phyloP scores from a whole-genome alignment of 1,139 yeast genomes.

The Geotrichum armillariae region DNA sequence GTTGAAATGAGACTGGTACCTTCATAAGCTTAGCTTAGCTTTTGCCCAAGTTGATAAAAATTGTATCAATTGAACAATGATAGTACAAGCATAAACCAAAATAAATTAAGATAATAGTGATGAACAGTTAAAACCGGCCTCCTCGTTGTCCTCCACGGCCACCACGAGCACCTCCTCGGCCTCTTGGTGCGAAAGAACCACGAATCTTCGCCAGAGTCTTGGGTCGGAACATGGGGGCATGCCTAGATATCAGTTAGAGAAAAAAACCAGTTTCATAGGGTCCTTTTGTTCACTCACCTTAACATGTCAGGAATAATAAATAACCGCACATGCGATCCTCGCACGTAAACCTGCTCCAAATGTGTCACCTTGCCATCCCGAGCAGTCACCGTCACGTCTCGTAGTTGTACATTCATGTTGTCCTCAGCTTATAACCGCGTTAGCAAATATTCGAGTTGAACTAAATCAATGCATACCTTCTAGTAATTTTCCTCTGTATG shows the following conservation, averaged over 20 bases:
- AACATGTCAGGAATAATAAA: constrained; percentile 87
- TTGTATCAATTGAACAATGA: constrained; percentile 3
- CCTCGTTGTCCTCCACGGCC: constrained; percentile 26
- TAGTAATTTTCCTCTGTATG: constrained; percentile 80
- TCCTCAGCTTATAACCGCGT: constrained; percentile 52
- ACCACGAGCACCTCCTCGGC: constrained; percentile 29
- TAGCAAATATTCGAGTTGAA: background rate
- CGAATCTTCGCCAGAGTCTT: constrained; percentile 35
- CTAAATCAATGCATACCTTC: constrained; percentile 49
- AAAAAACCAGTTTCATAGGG: background rate
- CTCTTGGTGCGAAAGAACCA: constrained; percentile 27
- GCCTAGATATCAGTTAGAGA: constrained; percentile 37
- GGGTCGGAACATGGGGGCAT: constrained; percentile 80
- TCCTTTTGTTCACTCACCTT: constrained; percentile 27
- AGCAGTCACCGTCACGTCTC: constrained; percentile 79
- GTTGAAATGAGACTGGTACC: background rate
- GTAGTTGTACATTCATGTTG: constrained; percentile 87
- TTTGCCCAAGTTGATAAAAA: background rate
- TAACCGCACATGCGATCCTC: constrained; percentile 89
- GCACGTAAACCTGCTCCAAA: constrained; percentile 81
- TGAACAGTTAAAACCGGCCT: constrained; percentile 17
- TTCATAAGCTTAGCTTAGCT: background rate
- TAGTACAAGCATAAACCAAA: constrained; percentile 13
- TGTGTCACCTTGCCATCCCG: constrained; percentile 74
- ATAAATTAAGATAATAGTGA: constrained; percentile 10